Conservation (phyloP, 768 basidiomycete species). For the Phaeotremella fagi region DNA sequence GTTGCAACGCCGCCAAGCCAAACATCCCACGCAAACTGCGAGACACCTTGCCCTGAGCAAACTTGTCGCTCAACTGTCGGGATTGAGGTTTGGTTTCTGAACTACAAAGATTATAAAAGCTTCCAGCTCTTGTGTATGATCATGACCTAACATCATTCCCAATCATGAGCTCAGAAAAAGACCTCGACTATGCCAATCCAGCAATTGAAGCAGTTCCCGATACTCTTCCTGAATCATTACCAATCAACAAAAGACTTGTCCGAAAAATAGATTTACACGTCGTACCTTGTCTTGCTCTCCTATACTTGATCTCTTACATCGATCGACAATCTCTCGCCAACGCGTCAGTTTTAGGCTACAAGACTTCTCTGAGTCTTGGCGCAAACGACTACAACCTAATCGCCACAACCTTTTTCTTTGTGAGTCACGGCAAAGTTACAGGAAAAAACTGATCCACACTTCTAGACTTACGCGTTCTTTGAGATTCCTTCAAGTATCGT, state of each 20-base stretch:
- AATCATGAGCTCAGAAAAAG: not conserved
- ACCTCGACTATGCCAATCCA: no score
- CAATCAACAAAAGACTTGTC: not conserved
- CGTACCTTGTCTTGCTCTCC: not conserved
- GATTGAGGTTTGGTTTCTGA: no score
- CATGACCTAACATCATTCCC: no score
- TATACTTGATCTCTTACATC: conserved; percentile 5
- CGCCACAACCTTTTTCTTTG: conserved; percentile 12
- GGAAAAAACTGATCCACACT: not conserved
- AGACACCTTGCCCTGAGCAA: no score
- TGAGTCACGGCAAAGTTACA: not conserved
- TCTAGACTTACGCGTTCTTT: conserved; percentile 1
- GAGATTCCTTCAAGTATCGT: conserved; percentile 10
- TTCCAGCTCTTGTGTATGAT: no score
- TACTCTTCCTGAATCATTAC: not conserved
- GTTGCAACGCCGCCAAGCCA: no score
- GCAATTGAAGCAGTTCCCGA: not conserved
- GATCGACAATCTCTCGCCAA: conserved; percentile 10
- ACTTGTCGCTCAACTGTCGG: no score
- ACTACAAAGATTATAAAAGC: no score
- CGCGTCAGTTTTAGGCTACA: conserved; percentile 2
- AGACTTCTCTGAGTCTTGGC: not conserved
- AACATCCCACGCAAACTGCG: no score
- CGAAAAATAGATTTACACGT: not conserved
- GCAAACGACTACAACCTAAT: conserved; percentile 8